Percentiles rank a stretch among this genome's conserved stretches.
phyloP scores from a whole-genome alignment of 2,329 filamentous ascomycete genomes.

The Sporothrix globosa region DNA sequence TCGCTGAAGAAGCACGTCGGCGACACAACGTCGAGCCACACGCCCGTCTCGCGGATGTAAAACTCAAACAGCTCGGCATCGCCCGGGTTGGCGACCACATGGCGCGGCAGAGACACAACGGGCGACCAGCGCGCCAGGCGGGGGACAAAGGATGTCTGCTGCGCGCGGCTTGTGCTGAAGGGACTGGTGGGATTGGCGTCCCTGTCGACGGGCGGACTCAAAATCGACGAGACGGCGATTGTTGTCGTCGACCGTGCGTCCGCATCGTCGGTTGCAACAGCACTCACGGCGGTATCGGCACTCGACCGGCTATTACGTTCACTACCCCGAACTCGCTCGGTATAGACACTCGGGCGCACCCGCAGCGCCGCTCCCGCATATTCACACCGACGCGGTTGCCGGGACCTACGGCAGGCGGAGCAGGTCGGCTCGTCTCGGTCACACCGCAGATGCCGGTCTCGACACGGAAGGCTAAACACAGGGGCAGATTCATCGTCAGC shows the following conservation, averaged over 20 bases:
- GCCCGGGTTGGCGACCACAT: background rate
- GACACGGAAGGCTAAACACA: background rate
- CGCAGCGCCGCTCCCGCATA: background rate
- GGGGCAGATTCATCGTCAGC: background rate
- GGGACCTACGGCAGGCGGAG: background rate
- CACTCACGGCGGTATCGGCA: background rate
- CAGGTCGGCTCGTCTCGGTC: background rate
- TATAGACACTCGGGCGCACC: background rate
- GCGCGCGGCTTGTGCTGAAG: background rate
- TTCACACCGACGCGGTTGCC: background rate
- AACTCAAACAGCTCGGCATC: slow-evolving; percentile 4
- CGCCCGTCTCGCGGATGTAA: slow-evolving; percentile 2
- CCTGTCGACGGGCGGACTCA: background rate
- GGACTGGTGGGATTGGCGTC: background rate
- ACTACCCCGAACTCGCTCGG: background rate
- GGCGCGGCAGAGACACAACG: background rate
- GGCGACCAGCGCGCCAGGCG: background rate
- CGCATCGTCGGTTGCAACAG: too few species aligned
- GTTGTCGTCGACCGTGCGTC: background rate
- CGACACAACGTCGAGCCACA: background rate
- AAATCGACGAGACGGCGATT: background rate
- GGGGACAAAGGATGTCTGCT: background rate
- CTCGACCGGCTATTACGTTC: background rate
- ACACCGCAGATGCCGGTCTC: background rate
- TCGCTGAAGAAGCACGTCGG: background rate